Conservation (phyloP, 345 rosid species). For the Linum tenue region DNA sequence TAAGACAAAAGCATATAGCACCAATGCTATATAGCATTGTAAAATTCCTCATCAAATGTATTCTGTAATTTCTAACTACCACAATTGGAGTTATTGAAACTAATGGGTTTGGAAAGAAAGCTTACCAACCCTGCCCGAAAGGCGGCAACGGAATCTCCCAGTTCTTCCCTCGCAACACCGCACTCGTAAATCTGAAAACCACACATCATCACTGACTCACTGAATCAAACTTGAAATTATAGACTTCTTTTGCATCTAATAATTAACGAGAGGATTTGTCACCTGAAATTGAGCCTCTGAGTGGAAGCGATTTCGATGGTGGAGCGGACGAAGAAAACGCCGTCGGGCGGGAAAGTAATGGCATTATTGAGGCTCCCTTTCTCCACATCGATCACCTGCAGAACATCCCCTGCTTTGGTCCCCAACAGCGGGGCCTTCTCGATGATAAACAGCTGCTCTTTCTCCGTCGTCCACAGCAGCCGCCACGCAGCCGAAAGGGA, state of each 20-base stretch:
- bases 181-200: conserved; percentile 54
- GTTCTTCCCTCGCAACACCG: conserved; percentile 53
- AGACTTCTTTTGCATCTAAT: too few relatives aligned
- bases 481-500: conserved; percentile 82
- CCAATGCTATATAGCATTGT: too few relatives aligned
- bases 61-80: too few relatives aligned
- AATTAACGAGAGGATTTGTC: neutral
- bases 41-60: too few relatives aligned
- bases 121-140: conserved; percentile 91
- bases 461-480: conserved; percentile 89
- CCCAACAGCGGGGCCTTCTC: conserved; percentile 75
- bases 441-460: conserved; percentile 81
- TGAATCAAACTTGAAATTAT: too few relatives aligned
- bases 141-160: conserved; percentile 93
- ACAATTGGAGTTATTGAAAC: too few relatives aligned
- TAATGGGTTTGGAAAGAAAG: neutral
- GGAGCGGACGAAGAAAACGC: conserved; percentile 84
- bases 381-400: conserved; percentile 83
- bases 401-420: conserved; percentile 65
- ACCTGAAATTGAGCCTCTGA: conserved; percentile 85
- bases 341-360: conserved; percentile 85
- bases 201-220: neutral
- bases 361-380: conserved; percentile 54
- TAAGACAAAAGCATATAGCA: too few relatives aligned
- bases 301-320: conserved; percentile 52